Conservation (phyloP, 1,284 basidiomycete species). For the Bjerkandera adusta region DNA sequence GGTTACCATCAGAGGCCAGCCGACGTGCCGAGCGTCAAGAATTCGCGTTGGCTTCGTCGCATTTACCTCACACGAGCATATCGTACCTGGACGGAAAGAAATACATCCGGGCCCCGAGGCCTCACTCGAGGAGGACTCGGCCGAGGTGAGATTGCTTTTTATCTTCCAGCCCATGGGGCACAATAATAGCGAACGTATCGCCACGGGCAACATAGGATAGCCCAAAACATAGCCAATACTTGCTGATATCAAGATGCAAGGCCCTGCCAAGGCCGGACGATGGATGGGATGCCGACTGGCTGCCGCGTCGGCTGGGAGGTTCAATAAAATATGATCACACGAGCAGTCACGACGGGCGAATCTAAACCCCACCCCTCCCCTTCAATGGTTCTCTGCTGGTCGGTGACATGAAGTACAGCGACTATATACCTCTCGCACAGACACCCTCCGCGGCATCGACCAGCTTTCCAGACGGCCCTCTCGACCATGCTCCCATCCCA, state of each 20-base stretch:
- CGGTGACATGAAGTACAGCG: conserved; percentile 11
- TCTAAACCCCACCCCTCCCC: conserved; percentile 8
- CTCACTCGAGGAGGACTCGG: too few relatives aligned
- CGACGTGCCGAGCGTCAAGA: not conserved
- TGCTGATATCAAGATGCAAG: not conserved
- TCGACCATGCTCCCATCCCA: not conserved
- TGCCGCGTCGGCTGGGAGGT: conserved; percentile 6
- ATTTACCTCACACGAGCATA: not conserved
- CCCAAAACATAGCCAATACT: not conserved
- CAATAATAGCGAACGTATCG: not conserved
- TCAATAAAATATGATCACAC: conserved; percentile 18
- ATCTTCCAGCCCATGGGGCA: too few relatives aligned
- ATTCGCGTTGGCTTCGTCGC: not conserved
- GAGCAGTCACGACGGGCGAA: conserved; percentile 8
- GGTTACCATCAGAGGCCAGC: too few relatives aligned
- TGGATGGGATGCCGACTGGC: conserved; percentile 9
- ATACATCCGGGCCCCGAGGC: not conserved
- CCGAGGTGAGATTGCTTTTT: too few relatives aligned
- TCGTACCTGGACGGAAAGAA: not conserved
- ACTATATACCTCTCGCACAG: conserved; percentile 27
- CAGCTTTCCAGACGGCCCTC: conserved; percentile 2
- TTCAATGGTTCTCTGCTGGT: conserved; percentile 18
- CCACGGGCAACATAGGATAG: not conserved
- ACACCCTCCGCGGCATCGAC: conserved; percentile 12
- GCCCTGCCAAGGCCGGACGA: conserved; percentile 13